These are phyloP conservation scores for Syzygium jambos DNA, from an alignment of 345 rosid species.

Conservation along the genomic window DNA sequence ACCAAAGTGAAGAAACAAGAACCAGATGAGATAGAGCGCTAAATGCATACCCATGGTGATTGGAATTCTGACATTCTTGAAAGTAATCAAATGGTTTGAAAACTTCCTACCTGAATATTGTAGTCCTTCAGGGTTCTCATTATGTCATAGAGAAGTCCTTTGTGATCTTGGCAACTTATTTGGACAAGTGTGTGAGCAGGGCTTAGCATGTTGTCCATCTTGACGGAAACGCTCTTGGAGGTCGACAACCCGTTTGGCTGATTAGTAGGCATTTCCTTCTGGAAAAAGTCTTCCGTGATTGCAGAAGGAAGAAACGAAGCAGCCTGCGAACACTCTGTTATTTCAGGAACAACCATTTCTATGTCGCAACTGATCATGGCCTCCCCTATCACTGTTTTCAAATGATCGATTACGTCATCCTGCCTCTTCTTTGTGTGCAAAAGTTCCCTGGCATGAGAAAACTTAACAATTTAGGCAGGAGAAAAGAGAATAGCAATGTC, in stretches of 20 bases:
- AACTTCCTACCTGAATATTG: constrained; percentile 66
- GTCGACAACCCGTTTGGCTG: constrained; percentile 26
- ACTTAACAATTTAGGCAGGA: background rate
- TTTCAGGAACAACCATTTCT: constrained; percentile 65
- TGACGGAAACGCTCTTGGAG: constrained; percentile 38
- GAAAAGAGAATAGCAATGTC: background rate
- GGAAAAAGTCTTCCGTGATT: constrained; percentile 49
- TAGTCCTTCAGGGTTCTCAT: constrained; percentile 95
- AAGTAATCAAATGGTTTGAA: background rate
- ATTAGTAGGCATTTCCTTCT: constrained; percentile 26
- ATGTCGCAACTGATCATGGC: constrained; percentile 69
- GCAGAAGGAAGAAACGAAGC: constrained; percentile 57
- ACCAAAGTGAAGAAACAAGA: background rate
- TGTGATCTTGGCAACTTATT: constrained; percentile 78
- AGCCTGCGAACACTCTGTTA: constrained; percentile 56
- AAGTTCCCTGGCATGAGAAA: constrained; percentile 50
- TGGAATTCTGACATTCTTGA: background rate
- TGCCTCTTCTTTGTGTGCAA: constrained; percentile 64
- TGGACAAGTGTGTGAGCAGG: constrained; percentile 84
- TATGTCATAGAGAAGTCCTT: constrained; percentile 86
- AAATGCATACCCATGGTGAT: background rate
- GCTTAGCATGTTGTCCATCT: constrained; percentile 75
- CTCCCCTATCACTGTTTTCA: constrained; percentile 43
- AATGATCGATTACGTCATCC: constrained; percentile 37
- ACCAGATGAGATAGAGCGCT: background rate